A percentile compares a stretch with the other conserved stretches of the same genome.
Conservation (phyloP, 768 basidiomycete species). For the Pluteus cervinus region DNA sequence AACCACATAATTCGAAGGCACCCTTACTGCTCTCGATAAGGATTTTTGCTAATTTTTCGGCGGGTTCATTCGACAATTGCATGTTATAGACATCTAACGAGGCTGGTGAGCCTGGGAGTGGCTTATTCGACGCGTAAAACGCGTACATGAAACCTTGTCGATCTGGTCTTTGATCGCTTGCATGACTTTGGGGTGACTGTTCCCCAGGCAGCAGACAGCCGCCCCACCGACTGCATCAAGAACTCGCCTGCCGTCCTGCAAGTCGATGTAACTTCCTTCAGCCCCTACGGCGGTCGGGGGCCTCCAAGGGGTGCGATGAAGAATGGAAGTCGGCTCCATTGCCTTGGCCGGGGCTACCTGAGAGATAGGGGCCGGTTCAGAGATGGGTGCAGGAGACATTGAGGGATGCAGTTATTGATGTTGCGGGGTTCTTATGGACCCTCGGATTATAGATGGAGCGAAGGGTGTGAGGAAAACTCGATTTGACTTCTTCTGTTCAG, state of each 20-base stretch:
- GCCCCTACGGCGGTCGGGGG: conserved; percentile 64
- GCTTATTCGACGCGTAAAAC: background rate
- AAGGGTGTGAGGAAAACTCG: too few species aligned
- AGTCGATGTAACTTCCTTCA: conserved; percentile 64
- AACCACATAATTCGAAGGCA: conserved; percentile 66
- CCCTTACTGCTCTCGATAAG: conserved; percentile 64
- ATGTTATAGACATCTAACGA: conserved; percentile 77
- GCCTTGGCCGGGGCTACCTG: background rate
- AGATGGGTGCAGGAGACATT: background rate
- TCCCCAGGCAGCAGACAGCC: conserved; percentile 76
- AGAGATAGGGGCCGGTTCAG: background rate
- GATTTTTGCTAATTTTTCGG: conserved; percentile 69
- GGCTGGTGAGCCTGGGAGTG: background rate
- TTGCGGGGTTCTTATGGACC: too few species aligned
- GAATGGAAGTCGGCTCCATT: conserved; percentile 28
- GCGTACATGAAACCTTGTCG: conserved; percentile 71
- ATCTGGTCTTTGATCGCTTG: conserved; percentile 76
- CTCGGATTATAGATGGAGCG: too few species aligned
- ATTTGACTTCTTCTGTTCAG: too few species aligned
- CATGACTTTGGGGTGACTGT: conserved; percentile 63
- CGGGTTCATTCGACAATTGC: conserved; percentile 76
- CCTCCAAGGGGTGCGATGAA: conserved; percentile 69
- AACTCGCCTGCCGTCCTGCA: conserved; percentile 62
- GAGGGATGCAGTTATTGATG: too few species aligned
- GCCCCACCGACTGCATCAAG: conserved; percentile 85